A percentile compares a stretch with the other conserved stretches of the same genome.
Evolutionary conservation across 2,329 filamentous ascomycete genomes (phyloP).

Genomic region (Exophiala calicioides): DNA sequence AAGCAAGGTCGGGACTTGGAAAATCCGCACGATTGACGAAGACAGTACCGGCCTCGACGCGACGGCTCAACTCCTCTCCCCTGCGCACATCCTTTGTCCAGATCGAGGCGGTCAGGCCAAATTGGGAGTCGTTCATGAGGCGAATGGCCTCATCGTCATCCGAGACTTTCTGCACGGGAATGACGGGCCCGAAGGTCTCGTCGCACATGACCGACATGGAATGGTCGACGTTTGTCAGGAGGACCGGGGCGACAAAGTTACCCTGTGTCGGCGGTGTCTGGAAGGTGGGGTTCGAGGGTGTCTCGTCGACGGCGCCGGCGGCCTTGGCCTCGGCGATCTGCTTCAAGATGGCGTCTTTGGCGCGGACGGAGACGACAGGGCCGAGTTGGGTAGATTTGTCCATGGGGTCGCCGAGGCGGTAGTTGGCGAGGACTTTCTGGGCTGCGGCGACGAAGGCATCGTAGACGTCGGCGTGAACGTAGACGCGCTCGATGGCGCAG

Average conservation of each 20-base stretch:
- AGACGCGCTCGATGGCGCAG: slow-evolving; percentile 88
- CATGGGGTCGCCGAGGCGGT: slow-evolving; percentile 85
- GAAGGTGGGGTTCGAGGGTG: slow-evolving; percentile 79
- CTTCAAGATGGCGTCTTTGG: slow-evolving; percentile 71
- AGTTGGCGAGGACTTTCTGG: slow-evolving; percentile 76
- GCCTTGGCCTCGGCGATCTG: slow-evolving; percentile 81
- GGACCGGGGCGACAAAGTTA: slow-evolving; percentile 84
- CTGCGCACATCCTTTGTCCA: slow-evolving; percentile 86
- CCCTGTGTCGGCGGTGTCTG: slow-evolving; percentile 68
- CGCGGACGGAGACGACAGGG: slow-evolving; percentile 80
- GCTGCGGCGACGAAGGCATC: slow-evolving; percentile 77
- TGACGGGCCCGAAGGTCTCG: slow-evolving; percentile 92
- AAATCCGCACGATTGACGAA: slow-evolving; percentile 95
- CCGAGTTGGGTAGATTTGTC: slow-evolving; percentile 79
- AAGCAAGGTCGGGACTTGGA: slow-evolving; percentile 88
- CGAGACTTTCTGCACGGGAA: slow-evolving; percentile 84
- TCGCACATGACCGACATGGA: slow-evolving; percentile 86
- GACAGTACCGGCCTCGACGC: slow-evolving; percentile 88
- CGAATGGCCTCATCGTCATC: slow-evolving; percentile 76
- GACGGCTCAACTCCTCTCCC: slow-evolving; percentile 74
- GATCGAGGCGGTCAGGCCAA: slow-evolving; percentile 92
- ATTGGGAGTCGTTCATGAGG: slow-evolving; percentile 93
- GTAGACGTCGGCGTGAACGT: slow-evolving; percentile 82
- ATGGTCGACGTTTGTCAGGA: slow-evolving; percentile 78
- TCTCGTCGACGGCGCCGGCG: slow-evolving; percentile 81